phyloP scores from a whole-genome alignment of 768 basidiomycete species.

The Mycena epipterygia region DNA sequence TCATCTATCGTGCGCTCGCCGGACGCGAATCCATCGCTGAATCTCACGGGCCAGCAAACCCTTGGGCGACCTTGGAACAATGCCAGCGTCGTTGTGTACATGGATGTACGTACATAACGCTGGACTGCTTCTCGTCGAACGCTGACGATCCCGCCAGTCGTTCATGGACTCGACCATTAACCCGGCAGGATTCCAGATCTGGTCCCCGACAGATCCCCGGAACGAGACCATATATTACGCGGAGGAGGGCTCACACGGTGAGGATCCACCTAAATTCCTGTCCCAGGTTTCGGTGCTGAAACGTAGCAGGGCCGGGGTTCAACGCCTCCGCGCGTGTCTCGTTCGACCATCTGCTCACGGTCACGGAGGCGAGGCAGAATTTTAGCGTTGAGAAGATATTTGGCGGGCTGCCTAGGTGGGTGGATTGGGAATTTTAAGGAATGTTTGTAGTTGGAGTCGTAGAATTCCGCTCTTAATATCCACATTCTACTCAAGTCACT shows the following conservation, averaged over 20 bases:
- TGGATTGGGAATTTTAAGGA: slow-evolving; percentile 47
- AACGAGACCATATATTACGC: slow-evolving; percentile 53
- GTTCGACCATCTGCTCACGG: slow-evolving; percentile 50
- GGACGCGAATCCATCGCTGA: slow-evolving; percentile 29
- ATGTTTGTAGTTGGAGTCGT: no score
- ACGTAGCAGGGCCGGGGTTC: slow-evolving; percentile 55
- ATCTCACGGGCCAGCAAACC: slow-evolving; percentile 33
- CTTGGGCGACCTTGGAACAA: slow-evolving; percentile 57
- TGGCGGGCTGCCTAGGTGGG: slow-evolving; percentile 50
- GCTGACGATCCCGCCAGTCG: slow-evolving; percentile 14
- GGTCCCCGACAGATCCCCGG: slow-evolving; percentile 31
- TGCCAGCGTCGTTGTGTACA: slow-evolving; percentile 32
- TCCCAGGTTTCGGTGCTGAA: neutral
- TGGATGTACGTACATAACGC: slow-evolving; percentile 20
- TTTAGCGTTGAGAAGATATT: slow-evolving; percentile 55
- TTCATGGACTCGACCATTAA: slow-evolving; percentile 57
- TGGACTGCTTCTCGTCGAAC: neutral
- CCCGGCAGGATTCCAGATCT: slow-evolving; percentile 44
- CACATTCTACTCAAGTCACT: no score
- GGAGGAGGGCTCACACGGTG: slow-evolving; percentile 55
- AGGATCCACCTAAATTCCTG: neutral
- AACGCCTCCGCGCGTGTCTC: slow-evolving; percentile 45
- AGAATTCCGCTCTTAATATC: no score
- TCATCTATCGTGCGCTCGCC: slow-evolving; percentile 51
- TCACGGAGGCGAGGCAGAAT: slow-evolving; percentile 37